These are phyloP conservation scores for Aspergillus fijiensis DNA, from an alignment of 2,329 filamentous ascomycete genomes.

Conservation along the genomic window DNA sequence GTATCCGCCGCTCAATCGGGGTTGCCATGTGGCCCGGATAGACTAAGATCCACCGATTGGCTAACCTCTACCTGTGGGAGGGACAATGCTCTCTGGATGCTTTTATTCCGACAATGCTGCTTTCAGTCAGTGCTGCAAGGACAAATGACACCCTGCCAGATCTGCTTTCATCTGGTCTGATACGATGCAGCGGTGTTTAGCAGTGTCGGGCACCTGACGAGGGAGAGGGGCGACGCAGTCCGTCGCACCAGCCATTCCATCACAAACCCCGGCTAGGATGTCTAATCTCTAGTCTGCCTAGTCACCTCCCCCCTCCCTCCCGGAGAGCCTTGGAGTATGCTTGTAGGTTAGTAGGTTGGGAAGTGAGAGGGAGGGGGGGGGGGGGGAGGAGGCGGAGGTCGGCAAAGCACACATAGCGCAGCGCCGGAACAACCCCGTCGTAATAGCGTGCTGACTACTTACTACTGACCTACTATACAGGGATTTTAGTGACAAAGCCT, in stretches of 20 bases:
- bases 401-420: slow-evolving; percentile 26
- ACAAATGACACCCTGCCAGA: slow-evolving; percentile 5
- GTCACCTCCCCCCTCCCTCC: slow-evolving; percentile 10
- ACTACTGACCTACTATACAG: slow-evolving; percentile 24
- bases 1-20: slow-evolving; percentile 7
- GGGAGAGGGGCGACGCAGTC: neutral
- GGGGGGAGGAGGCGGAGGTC: slow-evolving; percentile 1
- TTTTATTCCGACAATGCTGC: neutral
- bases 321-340: slow-evolving; percentile 18
- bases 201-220: slow-evolving; percentile 12
- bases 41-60: slow-evolving; percentile 19
- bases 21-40: slow-evolving; percentile 21
- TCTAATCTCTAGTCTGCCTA: slow-evolving; percentile 13
- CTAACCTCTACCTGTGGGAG: neutral
- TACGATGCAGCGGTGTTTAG: slow-evolving; percentile 1
- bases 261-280: slow-evolving; percentile 15
- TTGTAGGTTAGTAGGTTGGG: slow-evolving; percentile 14
- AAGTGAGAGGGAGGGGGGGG: neutral
- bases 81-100: neutral
- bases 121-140: slow-evolving; percentile 2
- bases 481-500: slow-evolving; percentile 18
- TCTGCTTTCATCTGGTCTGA: neutral
- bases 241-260: slow-evolving; percentile 11
- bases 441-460: slow-evolving; percentile 24
- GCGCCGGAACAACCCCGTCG: slow-evolving; percentile 18